Percentiles rank a stretch among this genome's conserved stretches.
Conservation (phyloP, 2,329 filamentous ascomycete genomes). For the Golovinomyces cichoracearum region DNA sequence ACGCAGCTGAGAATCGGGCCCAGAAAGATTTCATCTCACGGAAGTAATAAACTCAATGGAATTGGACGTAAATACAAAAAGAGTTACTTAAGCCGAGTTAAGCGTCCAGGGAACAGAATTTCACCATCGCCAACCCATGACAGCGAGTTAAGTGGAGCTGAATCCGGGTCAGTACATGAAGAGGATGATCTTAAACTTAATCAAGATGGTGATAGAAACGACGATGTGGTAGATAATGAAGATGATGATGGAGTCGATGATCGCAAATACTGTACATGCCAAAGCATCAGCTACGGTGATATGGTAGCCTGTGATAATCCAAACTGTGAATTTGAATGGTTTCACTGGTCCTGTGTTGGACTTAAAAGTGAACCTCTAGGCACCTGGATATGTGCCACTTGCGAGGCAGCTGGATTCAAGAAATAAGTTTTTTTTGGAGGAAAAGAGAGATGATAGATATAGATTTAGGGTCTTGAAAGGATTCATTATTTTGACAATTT, state of each 20-base stretch:
- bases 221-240: constrained; percentile 26
- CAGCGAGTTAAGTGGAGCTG: constrained; percentile 38
- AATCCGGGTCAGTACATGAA: constrained; percentile 27
- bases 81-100: constrained; percentile 35
- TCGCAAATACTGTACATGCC: constrained; percentile 55
- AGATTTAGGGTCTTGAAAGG: too few relatives aligned
- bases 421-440: too few relatives aligned
- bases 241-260: constrained; percentile 53
- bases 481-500: too few relatives aligned
- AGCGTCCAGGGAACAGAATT: constrained; percentile 26
- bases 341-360: constrained; percentile 54
- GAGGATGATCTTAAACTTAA: constrained; percentile 22
- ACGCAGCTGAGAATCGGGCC: constrained; percentile 16
- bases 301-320: constrained; percentile 80
- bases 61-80: constrained; percentile 18
- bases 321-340: constrained; percentile 61
- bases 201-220: constrained; percentile 27
- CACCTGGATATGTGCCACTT: constrained; percentile 41
- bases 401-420: constrained; percentile 16
- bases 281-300: constrained; percentile 61
- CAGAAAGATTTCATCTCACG: constrained; percentile 14
- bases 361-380: constrained; percentile 42
- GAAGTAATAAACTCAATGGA: constrained; percentile 14
- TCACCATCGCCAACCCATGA: constrained; percentile 37
- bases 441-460: too few relatives aligned